Evolutionary conservation across 768 basidiomycete species (phyloP).

Genomic region (Russula vinacea): DNA sequence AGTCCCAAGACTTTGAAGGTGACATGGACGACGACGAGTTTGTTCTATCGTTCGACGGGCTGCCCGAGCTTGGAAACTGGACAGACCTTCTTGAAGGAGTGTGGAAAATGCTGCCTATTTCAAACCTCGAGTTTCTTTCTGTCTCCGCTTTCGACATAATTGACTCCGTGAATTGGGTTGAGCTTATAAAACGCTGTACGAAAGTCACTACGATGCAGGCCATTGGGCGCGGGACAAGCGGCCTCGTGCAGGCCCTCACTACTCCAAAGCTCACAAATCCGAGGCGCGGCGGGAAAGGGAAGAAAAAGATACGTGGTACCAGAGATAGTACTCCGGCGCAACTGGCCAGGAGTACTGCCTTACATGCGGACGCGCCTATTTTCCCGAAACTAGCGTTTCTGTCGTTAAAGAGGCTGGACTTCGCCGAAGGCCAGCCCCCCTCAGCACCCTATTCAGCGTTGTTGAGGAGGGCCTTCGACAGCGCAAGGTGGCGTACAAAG

Average conservation of each 20-base stretch:
- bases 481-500: no score
- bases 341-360: neutral
- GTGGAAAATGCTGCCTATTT: slow-evolving; percentile 8
- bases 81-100: neutral
- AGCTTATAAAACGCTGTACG: slow-evolving; percentile 8
- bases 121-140: neutral
- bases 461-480: neutral
- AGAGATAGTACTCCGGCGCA: neutral
- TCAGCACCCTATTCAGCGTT: neutral
- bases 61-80: neutral
- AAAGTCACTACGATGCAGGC: slow-evolving; percentile 7
- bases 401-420: slow-evolving; percentile 1
- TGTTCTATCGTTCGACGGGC: slow-evolving; percentile 1
- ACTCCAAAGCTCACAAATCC: neutral
- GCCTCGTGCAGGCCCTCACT: slow-evolving; percentile 11
- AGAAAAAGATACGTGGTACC: neutral
- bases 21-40: neutral
- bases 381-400: slow-evolving; percentile 10
- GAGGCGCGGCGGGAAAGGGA: neutral
- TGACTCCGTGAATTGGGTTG: no score
- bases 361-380: neutral
- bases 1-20: neutral
- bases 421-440: neutral
- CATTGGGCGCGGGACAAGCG: neutral
- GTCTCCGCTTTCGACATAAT: no score